Evolutionary conservation across 2,329 filamentous ascomycete species (phyloP).

Genomic region (Didymella arachidicola): DNA sequence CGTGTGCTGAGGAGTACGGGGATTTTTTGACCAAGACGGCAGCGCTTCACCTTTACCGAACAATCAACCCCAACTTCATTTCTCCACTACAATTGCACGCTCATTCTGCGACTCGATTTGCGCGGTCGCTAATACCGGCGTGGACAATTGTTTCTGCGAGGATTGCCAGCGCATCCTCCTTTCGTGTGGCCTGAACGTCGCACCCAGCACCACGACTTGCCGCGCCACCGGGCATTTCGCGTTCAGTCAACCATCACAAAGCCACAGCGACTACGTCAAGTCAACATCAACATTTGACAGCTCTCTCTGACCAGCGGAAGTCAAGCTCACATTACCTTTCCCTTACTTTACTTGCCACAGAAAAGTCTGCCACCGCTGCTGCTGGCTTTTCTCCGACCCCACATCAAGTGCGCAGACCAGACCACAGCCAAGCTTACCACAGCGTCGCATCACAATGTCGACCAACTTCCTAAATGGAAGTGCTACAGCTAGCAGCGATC

Average conservation of each 20-base stretch:
- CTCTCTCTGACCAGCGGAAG: not conserved
- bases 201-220: constrained; percentile 4
- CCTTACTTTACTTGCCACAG: constrained; percentile 1
- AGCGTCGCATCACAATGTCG: constrained; percentile 19
- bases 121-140: not conserved
- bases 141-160: constrained; percentile 2
- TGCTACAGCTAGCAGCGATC: constrained; percentile 7
- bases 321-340: not conserved
- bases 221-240: not conserved
- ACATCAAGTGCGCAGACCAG: constrained; percentile 8
- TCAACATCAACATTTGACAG: too few species aligned
- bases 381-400: constrained; percentile 17
- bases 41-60: constrained; percentile 20
- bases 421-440: not conserved
- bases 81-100: constrained; percentile 6
- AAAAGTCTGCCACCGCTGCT: not conserved
- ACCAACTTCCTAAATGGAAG: not conserved
- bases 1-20: constrained; percentile 16
- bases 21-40: constrained; percentile 10
- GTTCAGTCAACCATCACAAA: not conserved
- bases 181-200: constrained; percentile 13
- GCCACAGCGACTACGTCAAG: not conserved
- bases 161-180: constrained; percentile 6
- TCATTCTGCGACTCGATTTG: not conserved
- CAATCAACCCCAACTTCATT: not conserved